Conservation (phyloP, 2,329 filamentous ascomycete species). For the Cercospora nicotianae region DNA sequence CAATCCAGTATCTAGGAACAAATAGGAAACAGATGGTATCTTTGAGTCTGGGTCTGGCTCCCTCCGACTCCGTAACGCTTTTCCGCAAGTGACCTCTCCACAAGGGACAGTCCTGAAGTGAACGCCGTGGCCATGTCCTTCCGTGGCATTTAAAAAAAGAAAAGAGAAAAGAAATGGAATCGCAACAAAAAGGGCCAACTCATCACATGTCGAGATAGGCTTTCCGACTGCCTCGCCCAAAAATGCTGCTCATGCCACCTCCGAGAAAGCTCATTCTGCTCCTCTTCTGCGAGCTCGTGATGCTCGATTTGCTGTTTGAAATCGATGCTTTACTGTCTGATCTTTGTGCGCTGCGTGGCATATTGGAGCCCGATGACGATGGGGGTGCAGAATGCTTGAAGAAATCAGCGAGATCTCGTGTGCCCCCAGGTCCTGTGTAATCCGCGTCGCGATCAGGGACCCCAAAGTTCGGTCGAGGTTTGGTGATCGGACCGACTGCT, state of each 20-base stretch:
- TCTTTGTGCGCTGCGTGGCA: not conserved
- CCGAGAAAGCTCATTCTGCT: slow-evolving; percentile 13
- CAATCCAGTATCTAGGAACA: slow-evolving; percentile 2
- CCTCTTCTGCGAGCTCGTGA: slow-evolving; percentile 7
- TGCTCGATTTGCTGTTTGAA: slow-evolving; percentile 14
- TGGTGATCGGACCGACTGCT: slow-evolving; percentile 22
- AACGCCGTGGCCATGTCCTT: slow-evolving; percentile 1
- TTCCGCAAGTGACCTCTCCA: not conserved
- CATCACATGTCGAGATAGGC: slow-evolving; percentile 11
- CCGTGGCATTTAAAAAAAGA: not conserved
- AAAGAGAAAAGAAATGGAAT: not conserved
- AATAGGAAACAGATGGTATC: slow-evolving; percentile 13
- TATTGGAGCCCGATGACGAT: not conserved
- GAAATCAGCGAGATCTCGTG: slow-evolving; percentile 26
- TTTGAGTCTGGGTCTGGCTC: not conserved
- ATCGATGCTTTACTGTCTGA: slow-evolving; percentile 5
- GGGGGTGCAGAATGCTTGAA: slow-evolving; percentile 21
- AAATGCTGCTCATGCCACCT: slow-evolving; percentile 8
- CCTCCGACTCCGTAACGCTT: slow-evolving; percentile 1
- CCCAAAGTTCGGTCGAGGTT: slow-evolving; percentile 18
- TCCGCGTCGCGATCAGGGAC: slow-evolving; percentile 15
- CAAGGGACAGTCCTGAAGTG: not conserved
- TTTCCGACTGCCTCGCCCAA: slow-evolving; percentile 11
- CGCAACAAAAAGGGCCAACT: not conserved
- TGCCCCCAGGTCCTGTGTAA: slow-evolving; percentile 14